Conservation (phyloP, 2,329 filamentous ascomycete genomes). For the Sarocladium kiliense region DNA sequence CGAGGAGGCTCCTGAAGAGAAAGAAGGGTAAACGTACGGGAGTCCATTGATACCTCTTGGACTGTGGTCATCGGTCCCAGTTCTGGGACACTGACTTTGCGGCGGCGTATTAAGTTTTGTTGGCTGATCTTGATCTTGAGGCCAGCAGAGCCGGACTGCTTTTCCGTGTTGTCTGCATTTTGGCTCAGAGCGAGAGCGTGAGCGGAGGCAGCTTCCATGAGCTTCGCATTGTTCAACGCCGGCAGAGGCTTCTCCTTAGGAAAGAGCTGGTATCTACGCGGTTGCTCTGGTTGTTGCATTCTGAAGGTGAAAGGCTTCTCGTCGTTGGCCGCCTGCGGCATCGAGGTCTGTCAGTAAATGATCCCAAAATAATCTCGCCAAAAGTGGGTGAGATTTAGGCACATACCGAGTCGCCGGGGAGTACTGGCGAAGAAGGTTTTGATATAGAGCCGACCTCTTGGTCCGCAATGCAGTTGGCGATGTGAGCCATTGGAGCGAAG, state of each 20-base stretch:
- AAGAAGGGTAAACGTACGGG: conserved; percentile 47
- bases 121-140: conserved; percentile 53
- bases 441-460: conserved; percentile 46
- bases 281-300: conserved; percentile 48
- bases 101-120: conserved; percentile 49
- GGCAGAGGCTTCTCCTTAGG: conserved; percentile 45
- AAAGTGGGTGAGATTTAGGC: conserved; percentile 9
- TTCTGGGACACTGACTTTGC: conserved; percentile 61
- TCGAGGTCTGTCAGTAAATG: conserved; percentile 14
- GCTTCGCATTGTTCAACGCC: conserved; percentile 35
- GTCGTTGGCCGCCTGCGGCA: conserved; percentile 18
- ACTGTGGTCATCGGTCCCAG: conserved; percentile 65
- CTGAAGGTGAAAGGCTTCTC: conserved; percentile 53
- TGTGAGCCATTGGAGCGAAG: conserved; percentile 51
- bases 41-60: conserved; percentile 63
- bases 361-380: conserved; percentile 4
- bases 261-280: conserved; percentile 57
- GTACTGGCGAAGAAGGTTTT: conserved; percentile 41
- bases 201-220: conserved; percentile 13
- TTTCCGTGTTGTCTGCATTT: conserved; percentile 35
- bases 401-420: conserved; percentile 40
- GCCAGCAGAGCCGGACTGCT: conserved; percentile 30
- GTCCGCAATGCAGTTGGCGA: conserved; percentile 53
- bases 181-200: conserved; percentile 33
- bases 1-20: background rate